A percentile compares a stretch with the other conserved stretches of the same genome.
phyloP scores from a whole-genome alignment of 805 yeast genomes.

The Ogataea corticis region DNA sequence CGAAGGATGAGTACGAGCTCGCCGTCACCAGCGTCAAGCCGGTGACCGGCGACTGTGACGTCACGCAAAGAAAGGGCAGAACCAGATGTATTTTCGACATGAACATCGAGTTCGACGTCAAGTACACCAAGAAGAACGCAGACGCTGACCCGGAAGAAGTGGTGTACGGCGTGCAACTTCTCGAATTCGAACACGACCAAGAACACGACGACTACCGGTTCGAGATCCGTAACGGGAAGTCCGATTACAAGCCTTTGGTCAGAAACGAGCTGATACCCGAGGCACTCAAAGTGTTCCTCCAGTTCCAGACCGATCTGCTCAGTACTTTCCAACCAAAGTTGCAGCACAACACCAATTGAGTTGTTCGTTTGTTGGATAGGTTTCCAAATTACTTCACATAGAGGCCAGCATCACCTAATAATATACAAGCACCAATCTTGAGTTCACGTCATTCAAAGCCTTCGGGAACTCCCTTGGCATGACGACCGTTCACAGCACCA shows the following conservation, averaged over 20 bases:
- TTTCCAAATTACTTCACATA: neutral
- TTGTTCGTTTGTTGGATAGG: neutral
- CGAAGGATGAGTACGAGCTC: slow-evolving; percentile 36
- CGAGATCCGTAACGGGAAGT: slow-evolving; percentile 41
- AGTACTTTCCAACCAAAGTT: slow-evolving; percentile 61
- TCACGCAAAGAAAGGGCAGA: slow-evolving; percentile 81
- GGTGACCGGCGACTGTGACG: slow-evolving; percentile 75
- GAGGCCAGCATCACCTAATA: slow-evolving; percentile 5
- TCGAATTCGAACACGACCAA: slow-evolving; percentile 79
- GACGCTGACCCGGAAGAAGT: slow-evolving; percentile 26
- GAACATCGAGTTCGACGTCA: slow-evolving; percentile 49
- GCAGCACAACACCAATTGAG: slow-evolving; percentile 48
- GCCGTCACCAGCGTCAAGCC: slow-evolving; percentile 40
- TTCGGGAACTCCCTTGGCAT: slow-evolving; percentile 86
- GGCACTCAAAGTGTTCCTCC: slow-evolving; percentile 46
- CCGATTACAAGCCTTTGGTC: slow-evolving; percentile 40
- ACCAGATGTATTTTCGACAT: slow-evolving; percentile 75
- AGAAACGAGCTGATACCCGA: slow-evolving; percentile 53
- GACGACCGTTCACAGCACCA: slow-evolving; percentile 42
- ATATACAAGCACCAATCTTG: slow-evolving; percentile 5
- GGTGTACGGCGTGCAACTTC: slow-evolving; percentile 49
- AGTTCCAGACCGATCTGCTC: slow-evolving; percentile 65
- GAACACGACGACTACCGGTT: slow-evolving; percentile 63
- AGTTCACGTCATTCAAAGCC: slow-evolving; percentile 52
- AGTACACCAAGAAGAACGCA: slow-evolving; percentile 36